Percentiles rank a stretch among this genome's conserved stretches.
Conservation (phyloP, 768 basidiomycete species). For the Mycena galopus region DNA sequence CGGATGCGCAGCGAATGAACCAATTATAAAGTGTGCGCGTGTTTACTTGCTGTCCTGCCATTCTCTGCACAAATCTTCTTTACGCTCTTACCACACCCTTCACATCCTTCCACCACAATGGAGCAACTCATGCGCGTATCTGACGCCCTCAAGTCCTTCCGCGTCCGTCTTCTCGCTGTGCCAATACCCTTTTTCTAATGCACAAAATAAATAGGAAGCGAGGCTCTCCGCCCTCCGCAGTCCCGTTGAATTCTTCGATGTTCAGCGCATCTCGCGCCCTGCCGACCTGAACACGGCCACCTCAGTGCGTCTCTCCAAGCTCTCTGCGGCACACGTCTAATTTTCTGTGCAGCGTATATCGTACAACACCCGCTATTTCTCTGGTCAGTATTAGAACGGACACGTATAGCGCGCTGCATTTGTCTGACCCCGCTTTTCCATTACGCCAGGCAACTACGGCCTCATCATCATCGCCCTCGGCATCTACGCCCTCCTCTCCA, state of each 20-base stretch:
- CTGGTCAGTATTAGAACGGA: constrained; percentile 58
- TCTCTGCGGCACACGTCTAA: background rate
- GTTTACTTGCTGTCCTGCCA: background rate
- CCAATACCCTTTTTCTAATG: background rate
- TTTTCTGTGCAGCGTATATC: constrained; percentile 78
- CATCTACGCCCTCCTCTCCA: constrained; percentile 90
- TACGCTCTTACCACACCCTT: constrained; percentile 20
- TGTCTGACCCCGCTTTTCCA: constrained; percentile 29
- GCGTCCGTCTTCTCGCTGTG: constrained; percentile 58
- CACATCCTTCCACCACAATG: constrained; percentile 57
- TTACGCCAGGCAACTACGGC: constrained; percentile 93
- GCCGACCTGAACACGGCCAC: constrained; percentile 85
- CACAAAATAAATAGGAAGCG: constrained; percentile 68
- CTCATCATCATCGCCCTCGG: constrained; percentile 81
- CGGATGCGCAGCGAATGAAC: constrained; percentile 35
- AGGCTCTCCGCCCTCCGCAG: constrained; percentile 81
- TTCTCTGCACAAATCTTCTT: background rate
- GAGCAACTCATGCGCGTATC: constrained; percentile 74
- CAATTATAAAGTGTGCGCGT: constrained; percentile 33
- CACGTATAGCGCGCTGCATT: constrained; percentile 2
- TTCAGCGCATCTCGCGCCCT: constrained; percentile 86
- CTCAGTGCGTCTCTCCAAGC: constrained; percentile 61
- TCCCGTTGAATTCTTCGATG: constrained; percentile 85
- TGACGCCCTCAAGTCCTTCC: constrained; percentile 63
- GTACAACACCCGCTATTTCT: constrained; percentile 94